Evolutionary conservation across 2,329 filamentous ascomycete species (phyloP), one percentile per base, ranked within the genome.

Genomic region (Metarhizium rileyi): DNA sequence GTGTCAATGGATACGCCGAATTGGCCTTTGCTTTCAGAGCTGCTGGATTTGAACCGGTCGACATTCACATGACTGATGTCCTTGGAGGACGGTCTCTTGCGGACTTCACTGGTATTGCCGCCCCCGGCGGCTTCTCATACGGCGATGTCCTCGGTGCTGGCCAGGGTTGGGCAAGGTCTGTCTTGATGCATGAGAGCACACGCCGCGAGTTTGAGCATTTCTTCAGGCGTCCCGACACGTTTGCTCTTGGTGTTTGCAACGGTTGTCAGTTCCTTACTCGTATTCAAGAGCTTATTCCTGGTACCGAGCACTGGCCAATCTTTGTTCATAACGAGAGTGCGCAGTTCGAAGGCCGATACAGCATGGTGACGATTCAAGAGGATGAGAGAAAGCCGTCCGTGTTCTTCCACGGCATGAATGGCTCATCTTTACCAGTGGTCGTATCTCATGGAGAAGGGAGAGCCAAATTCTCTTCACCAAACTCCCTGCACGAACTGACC

Each of bases 111-210:
- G 93, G 93, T 57, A 77, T 97, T 44, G 93, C 91, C 33, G 90
- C 90, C n/a, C 95, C 90, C 56, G 93, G 93, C 63, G 93, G 93
- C 46, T 97, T 98, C 78, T 95, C 88, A 16, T 97, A 95, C 64
- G 90, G 90, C 58, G 87, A 91, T 59, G 71, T 74, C 16, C 67
- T 97, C 1, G 93, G 91, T 52, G 93, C 93, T n/a, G 93, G 93
- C 48, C 86, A 91, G 61, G 93, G 93, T 41, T 98, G 93, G 93
- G 89, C 93, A 4, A 90, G 94, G 69, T 91, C 87, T 2, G 90
- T 97, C 36, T 78, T 97, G 18, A 79, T 94, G 66, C 89, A 97
- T 69, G 78, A 84, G 50, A 84, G 84, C 40, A 77, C 78, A 2
- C 81, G 90, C 40, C 75, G 77, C 50, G 86, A 91, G 58, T 96